Evolutionary conservation across 176 grass and related monocot genomes (phyloP), one percentile per base, ranked within the genome.

Genomic region (Aegilops longissima): DNA sequence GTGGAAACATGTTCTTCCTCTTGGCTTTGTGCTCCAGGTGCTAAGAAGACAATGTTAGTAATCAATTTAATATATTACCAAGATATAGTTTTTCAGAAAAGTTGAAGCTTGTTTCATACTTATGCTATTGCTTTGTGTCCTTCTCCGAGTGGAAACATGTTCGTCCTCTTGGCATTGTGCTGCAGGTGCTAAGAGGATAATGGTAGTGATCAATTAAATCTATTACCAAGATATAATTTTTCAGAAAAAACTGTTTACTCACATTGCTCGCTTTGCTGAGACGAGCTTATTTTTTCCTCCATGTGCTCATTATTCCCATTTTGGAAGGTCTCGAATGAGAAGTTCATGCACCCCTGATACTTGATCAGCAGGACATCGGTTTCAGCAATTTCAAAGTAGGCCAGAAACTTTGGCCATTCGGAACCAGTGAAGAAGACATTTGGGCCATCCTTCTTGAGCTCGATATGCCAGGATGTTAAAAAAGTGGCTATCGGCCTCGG

Each of bases 331-430:
- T 86, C 76, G 78, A 82, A 38, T 70, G 58, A 76, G 71, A 85
- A 89, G 51, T 69, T 36, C 88, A 85, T 61, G 35, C 85, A 81
- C 2, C 77, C 83, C 68, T 80, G 66, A n/a, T 89, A 81, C 54
- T 78, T 89, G 25, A 89, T 69, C 25, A 89, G 16, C 9, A 89
- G 1, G 44, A 29, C 9, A 14, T 85, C 88, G 0, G 70, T 61
- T 47, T 76, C 49, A 20, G 13, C 14, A 16, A 89, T 70, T 29
- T 70, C 70, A 49, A 85, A 83, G 40, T n/a, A 89, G 20, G 31
- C 49, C 47, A 89, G 35, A 70, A 81, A 85, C 25, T 85, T 62
- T 47, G 21, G 25, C 83, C 83, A 89, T 47, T 47, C 44, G 4
- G 34, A 36, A 49, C 70, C 83, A 17, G 34, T 1, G 0, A 89